Conservation (phyloP, 371 early-diverging fungal species). For the Zancudomyces culisetae region DNA sequence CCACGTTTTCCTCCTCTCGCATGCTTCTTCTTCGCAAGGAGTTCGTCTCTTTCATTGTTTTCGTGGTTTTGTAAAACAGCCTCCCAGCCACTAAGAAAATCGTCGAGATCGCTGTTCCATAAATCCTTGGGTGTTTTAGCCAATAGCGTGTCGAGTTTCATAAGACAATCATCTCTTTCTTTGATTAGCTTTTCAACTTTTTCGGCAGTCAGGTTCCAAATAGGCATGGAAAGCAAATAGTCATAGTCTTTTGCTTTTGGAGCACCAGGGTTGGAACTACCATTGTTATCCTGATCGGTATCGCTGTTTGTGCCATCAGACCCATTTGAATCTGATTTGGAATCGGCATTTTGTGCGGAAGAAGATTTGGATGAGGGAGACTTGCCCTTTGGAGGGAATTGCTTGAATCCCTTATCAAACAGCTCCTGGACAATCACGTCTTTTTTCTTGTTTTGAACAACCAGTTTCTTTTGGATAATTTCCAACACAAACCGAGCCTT, state of each 20-base stretch:
- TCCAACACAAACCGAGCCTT: slow-evolving; percentile 85
- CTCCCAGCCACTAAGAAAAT: slow-evolving; percentile 55
- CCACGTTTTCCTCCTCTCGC: slow-evolving; percentile 9
- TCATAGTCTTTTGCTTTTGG: slow-evolving; percentile 49
- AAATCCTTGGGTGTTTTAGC: slow-evolving; percentile 55
- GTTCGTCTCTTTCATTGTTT: neutral
- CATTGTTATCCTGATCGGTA: slow-evolving; percentile 2
- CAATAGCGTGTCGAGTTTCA: slow-evolving; percentile 49
- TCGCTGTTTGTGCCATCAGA: slow-evolving; percentile 26
- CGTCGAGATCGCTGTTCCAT: slow-evolving; percentile 84
- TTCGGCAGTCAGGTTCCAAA: slow-evolving; percentile 82
- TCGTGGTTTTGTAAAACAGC: slow-evolving; percentile 7
- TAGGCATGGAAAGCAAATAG: slow-evolving; percentile 87
- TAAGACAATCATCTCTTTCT: slow-evolving; percentile 46
- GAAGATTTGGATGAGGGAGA: slow-evolving; percentile 9
- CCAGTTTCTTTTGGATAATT: slow-evolving; percentile 68
- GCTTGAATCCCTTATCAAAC: slow-evolving; percentile 41
- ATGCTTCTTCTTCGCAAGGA: neutral
- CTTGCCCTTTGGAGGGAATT: slow-evolving; percentile 30
- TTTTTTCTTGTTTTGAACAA: slow-evolving; percentile 75
- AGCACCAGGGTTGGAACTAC: slow-evolving; percentile 4
- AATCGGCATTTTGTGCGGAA: neutral
- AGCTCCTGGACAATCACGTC: slow-evolving; percentile 64
- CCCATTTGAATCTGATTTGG: neutral
- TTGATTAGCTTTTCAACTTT: slow-evolving; percentile 66